phyloP scores from a whole-genome alignment of 2,329 filamentous ascomycete genomes.

The Epichloe festucae region DNA sequence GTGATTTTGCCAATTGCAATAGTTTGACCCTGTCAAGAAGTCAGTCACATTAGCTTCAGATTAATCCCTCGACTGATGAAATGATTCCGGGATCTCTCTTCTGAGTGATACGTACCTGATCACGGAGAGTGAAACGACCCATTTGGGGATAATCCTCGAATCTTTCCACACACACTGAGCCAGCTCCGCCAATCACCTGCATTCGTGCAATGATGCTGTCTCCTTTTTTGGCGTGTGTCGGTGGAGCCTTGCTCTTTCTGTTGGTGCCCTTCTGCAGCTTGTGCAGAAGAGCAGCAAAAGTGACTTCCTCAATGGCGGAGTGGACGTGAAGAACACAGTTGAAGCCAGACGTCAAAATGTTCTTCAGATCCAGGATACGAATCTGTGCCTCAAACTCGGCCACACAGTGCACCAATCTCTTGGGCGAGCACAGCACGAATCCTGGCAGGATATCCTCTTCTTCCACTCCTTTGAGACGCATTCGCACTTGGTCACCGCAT shows the following conservation, averaged over 20 bases:
- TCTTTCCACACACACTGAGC: constrained; percentile 79
- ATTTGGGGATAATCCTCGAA: constrained; percentile 96
- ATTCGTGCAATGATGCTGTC: constrained; percentile 84
- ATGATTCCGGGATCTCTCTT: neutral
- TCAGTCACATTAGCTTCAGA: neutral
- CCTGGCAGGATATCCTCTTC: constrained; percentile 94
- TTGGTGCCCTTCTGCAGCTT: constrained; percentile 91
- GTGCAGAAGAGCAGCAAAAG: constrained; percentile 76
- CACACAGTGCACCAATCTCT: constrained; percentile 86
- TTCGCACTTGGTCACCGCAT: constrained; percentile 87
- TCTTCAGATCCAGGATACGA: constrained; percentile 86
- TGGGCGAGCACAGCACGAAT: constrained; percentile 91
- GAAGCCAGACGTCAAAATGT: constrained; percentile 85
- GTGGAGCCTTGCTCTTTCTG: constrained; percentile 84
- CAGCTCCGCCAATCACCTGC: constrained; percentile 73
- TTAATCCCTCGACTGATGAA: neutral
- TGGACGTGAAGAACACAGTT: constrained; percentile 98
- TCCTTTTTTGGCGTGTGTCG: constrained; percentile 76
- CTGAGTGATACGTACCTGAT: constrained; percentile 48
- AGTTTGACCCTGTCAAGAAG: constrained; percentile 68
- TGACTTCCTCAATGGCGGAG: constrained; percentile 94
- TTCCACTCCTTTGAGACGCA: constrained; percentile 87
- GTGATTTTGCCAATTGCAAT: constrained; percentile 99
- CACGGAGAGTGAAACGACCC: constrained; percentile 79
- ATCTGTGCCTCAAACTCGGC: constrained; percentile 90